These are phyloP conservation scores for Nyctanthes arbortristis DNA, from an alignment of 257 asterid genomes.

Conservation along the genomic window DNA sequence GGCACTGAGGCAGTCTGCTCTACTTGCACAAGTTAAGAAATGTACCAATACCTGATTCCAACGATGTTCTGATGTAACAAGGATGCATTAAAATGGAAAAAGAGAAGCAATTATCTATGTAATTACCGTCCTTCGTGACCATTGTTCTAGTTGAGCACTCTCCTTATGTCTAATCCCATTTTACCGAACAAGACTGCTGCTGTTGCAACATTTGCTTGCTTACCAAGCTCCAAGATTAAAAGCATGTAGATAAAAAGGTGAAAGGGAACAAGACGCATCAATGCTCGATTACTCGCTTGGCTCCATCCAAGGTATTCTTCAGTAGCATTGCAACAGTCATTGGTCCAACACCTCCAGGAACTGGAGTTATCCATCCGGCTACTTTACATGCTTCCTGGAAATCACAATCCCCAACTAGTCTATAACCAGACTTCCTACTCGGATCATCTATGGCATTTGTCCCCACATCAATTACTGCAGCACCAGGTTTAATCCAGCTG, in stretches of 20 bases:
- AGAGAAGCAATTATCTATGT: background rate
- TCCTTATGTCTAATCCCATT: background rate
- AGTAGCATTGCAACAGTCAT: conserved; percentile 96
- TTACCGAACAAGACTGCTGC: background rate
- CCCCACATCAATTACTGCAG: conserved; percentile 96
- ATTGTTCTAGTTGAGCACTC: background rate
- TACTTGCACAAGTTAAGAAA: no score
- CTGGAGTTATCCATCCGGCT: conserved; percentile 93
- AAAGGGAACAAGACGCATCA: conserved; percentile 15
- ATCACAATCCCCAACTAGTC: conserved; percentile 95
- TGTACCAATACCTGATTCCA: background rate
- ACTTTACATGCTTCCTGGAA: conserved; percentile 74
- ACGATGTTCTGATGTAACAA: background rate
- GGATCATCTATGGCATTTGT: conserved; percentile 86
- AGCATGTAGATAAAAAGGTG: background rate
- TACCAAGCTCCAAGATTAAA: no score
- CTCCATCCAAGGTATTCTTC: conserved; percentile 85
- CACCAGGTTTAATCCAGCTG: conserved; percentile 98
- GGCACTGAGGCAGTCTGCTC: no score
- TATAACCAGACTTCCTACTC: conserved; percentile 75
- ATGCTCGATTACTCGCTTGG: conserved; percentile 63
- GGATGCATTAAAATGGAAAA: background rate
- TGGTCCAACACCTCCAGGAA: conserved; percentile 98
- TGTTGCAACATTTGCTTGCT: no score
- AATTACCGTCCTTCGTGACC: no score